A percentile compares a stretch with the other conserved stretches of the same genome.
phyloP scores from a whole-genome alignment of 2,329 filamentous ascomycete species.

The Fusarium nanum region DNA sequence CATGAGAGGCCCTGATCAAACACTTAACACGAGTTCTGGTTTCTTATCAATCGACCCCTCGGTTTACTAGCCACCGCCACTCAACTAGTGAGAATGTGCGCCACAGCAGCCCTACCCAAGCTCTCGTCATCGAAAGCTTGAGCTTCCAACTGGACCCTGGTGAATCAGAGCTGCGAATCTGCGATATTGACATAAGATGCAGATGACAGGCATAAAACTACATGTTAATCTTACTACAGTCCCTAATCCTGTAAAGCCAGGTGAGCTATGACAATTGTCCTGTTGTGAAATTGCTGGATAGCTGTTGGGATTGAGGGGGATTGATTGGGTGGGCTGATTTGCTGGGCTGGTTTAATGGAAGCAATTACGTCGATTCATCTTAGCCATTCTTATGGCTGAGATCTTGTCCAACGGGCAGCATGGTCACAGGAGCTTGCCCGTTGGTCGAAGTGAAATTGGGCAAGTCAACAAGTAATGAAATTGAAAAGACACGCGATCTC shows the following conservation, averaged over 20 bases:
- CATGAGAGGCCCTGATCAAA: not conserved
- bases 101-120: constrained; percentile 8
- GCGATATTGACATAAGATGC: not conserved
- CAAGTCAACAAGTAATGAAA: not conserved
- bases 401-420: not conserved
- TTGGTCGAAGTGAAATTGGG: not conserved
- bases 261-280: not conserved
- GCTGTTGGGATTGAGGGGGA: not conserved
- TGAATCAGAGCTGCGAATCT: not conserved
- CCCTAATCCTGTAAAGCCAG: not conserved
- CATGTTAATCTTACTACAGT: not conserved
- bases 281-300: not conserved
- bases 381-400: not conserved
- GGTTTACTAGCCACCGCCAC: not conserved
- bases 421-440: not conserved
- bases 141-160: not conserved
- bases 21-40: not conserved
- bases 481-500: not conserved
- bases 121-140: not conserved
- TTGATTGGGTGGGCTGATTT: not conserved
- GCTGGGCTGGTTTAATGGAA: not conserved
- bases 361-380: not conserved
- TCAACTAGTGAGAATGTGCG: not conserved
- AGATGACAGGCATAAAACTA: not conserved
- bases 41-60: not conserved